phyloP scores from a whole-genome alignment of 805 yeast species.

The Clavispora phyllophila region DNA sequence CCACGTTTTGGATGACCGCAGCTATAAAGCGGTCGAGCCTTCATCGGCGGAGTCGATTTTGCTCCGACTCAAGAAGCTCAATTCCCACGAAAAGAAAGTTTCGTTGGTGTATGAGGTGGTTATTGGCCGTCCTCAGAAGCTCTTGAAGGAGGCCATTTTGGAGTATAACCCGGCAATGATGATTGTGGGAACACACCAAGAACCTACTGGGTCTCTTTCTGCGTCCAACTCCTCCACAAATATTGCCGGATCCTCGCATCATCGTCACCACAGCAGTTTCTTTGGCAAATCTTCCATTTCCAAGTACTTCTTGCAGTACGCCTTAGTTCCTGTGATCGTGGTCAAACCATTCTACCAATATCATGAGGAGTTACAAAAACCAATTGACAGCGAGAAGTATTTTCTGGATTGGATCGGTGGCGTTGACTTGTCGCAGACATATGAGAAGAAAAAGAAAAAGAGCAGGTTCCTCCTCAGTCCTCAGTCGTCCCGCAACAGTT shows the following conservation, averaged over 20 bases:
- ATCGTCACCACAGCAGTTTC: constrained; percentile 19
- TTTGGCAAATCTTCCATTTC: constrained; percentile 33
- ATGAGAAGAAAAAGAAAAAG: constrained; percentile 15
- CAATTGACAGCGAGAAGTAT: constrained; percentile 31
- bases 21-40: constrained; percentile 23
- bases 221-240: constrained; percentile 2
- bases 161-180: constrained; percentile 43
- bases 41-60: constrained; percentile 23
- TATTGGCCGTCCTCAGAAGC: constrained; percentile 37
- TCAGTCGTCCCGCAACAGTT: constrained; percentile 9
- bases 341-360: constrained; percentile 37
- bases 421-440: constrained; percentile 18
- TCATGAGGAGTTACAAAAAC: constrained; percentile 24
- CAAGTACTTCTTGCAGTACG: constrained; percentile 38
- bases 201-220: constrained; percentile 12
- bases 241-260: constrained; percentile 6
- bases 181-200: constrained; percentile 39
- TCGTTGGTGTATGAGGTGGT: constrained; percentile 37
- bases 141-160: constrained; percentile 33
- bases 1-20: constrained; percentile 38
- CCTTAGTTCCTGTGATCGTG: constrained; percentile 40
- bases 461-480: constrained; percentile 11
- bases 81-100: constrained; percentile 31
- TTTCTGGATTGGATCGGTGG: constrained; percentile 31
- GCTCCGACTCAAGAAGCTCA: constrained; percentile 28